phyloP scores from a whole-genome alignment of 805 yeast species.

The Ascoidea tarda region DNA sequence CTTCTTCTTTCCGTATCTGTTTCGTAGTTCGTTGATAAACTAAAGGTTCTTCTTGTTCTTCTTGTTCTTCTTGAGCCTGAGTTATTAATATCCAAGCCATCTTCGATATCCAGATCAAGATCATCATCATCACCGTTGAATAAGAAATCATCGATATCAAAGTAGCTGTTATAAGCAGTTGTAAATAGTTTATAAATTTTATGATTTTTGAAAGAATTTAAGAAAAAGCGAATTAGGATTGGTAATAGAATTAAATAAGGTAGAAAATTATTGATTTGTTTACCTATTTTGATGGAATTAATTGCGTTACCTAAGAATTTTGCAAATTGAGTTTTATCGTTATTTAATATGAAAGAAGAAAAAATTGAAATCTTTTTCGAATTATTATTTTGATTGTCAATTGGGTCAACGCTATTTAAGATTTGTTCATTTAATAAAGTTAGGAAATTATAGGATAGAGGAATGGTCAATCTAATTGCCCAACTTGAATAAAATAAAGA shows the following conservation, averaged over 20 bases:
- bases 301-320: conserved; percentile 64
- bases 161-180: conserved; percentile 15
- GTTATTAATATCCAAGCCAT: not conserved
- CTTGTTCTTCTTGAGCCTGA: not conserved
- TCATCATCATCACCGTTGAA: conserved; percentile 22
- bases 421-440: conserved; percentile 31
- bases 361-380: not conserved
- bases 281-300: conserved; percentile 61
- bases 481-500: conserved; percentile 69
- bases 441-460: conserved; percentile 66
- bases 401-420: not conserved
- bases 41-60: not conserved
- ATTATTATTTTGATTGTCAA: not conserved
- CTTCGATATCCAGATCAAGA: conserved; percentile 5
- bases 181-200: conserved; percentile 13
- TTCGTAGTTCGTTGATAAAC: not conserved
- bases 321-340: conserved; percentile 36
- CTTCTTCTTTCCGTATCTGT: not conserved
- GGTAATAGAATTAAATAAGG: conserved; percentile 71
- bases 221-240: conserved; percentile 44
- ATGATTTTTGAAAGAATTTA: conserved; percentile 31
- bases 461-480: conserved; percentile 70
- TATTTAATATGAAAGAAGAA: not conserved
- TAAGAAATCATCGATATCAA: conserved; percentile 17
- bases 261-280: conserved; percentile 55